Percentiles rank a stretch among this genome's conserved stretches.
Evolutionary conservation across 805 yeast genomes (phyloP).

Genomic region (Komagataella pseudopastoris): DNA sequence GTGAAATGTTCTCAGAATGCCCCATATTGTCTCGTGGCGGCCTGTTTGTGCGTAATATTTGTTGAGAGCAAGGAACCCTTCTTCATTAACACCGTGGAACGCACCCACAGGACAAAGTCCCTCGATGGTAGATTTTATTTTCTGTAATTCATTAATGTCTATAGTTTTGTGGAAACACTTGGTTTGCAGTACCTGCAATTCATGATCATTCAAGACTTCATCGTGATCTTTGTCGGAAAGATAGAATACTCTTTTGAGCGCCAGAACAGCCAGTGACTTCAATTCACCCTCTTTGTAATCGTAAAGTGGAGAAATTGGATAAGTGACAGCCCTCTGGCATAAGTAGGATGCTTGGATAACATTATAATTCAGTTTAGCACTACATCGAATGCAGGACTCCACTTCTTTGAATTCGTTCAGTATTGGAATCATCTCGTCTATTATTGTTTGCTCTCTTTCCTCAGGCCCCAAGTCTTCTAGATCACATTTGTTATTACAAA

Average conservation of each 20-base stretch:
- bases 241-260: slow-evolving; percentile 70
- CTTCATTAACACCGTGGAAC: slow-evolving; percentile 42
- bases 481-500: slow-evolving; percentile 78
- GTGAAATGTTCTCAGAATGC: slow-evolving; percentile 73
- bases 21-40: slow-evolving; percentile 96
- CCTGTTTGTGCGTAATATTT: slow-evolving; percentile 82
- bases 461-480: slow-evolving; percentile 7
- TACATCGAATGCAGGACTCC: slow-evolving; percentile 80
- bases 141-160: slow-evolving; percentile 32
- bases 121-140: slow-evolving; percentile 22
- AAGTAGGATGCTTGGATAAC: slow-evolving; percentile 87
- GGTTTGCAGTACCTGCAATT: slow-evolving; percentile 54
- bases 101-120: background rate
- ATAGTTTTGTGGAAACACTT: slow-evolving; percentile 55
- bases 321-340: slow-evolving; percentile 86
- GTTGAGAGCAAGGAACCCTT: slow-evolving; percentile 69
- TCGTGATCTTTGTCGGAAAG: slow-evolving; percentile 87
- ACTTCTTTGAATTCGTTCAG: slow-evolving; percentile 87
- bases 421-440: slow-evolving; percentile 77
- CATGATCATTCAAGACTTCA: slow-evolving; percentile 60
- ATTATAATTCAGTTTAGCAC: slow-evolving; percentile 74
- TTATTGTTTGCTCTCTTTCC: slow-evolving; percentile 32
- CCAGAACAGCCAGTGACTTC: slow-evolving; percentile 65
- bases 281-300: slow-evolving; percentile 82
- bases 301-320: slow-evolving; percentile 85